These are phyloP conservation scores for Cyberlindnera euphorbiae DNA, from an alignment of 805 yeast species.

Conservation along the genomic window DNA sequence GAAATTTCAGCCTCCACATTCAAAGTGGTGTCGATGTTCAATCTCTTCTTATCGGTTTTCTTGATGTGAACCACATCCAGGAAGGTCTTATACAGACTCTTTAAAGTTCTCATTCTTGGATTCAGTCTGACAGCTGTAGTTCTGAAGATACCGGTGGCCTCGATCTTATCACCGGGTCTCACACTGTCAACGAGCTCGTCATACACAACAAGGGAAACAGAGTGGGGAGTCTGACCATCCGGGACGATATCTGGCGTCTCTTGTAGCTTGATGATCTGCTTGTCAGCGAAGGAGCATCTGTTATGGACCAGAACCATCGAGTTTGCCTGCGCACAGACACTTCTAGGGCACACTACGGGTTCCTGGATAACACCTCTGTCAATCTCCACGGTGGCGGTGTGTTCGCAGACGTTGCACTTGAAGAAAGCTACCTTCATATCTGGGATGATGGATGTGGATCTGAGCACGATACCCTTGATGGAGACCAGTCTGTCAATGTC, in stretches of 20 bases:
- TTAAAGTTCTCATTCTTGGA: conserved; percentile 76
- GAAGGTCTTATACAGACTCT: conserved; percentile 84
- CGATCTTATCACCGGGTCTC: conserved; percentile 94
- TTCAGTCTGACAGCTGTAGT: conserved; percentile 89
- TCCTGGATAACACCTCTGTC: conserved; percentile 94
- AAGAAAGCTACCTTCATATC: conserved; percentile 98
- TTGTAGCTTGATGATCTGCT: conserved; percentile 89
- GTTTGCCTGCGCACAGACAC: conserved; percentile 72
- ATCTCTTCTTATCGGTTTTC: conserved; percentile 74
- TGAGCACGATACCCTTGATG: conserved; percentile 83
- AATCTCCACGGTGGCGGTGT: conserved; percentile 84
- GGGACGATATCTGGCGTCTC: conserved; percentile 97
- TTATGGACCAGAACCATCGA: conserved; percentile 91
- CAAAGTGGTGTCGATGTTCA: conserved; percentile 78
- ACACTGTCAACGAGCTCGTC: conserved; percentile 94
- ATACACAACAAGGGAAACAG: conserved; percentile 88
- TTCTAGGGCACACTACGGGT: conserved; percentile 90
- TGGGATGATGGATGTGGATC: conserved; percentile 89
- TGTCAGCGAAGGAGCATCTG: conserved; percentile 89
- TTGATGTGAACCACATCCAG: conserved; percentile 91
- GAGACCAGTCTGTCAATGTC: conserved; percentile 92
- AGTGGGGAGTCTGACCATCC: conserved; percentile 98
- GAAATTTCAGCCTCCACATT: conserved; percentile 39
- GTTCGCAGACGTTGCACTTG: conserved; percentile 92
- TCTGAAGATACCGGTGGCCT: conserved; percentile 92